Evolutionary conservation across 441 rosid genomes (phyloP), one percentile per base, ranked within the genome.

Genomic region (Pelargonium myrrhifolium): DNA sequence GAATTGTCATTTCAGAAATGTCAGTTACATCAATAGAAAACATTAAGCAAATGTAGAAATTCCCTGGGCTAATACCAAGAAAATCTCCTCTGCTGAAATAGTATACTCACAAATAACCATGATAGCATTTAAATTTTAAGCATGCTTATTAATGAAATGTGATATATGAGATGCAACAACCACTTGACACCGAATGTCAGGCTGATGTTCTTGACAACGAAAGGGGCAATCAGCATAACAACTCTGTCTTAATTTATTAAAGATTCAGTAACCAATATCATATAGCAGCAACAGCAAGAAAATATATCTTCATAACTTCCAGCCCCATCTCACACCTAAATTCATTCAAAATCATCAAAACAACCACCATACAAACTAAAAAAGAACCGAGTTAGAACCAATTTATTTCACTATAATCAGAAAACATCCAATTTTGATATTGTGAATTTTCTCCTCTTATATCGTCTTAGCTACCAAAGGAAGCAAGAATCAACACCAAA

Each of bases 111-210:
- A 31, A 53, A 53, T 53, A 17, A 2, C 9, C 26, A 59, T 59
- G 63, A 59, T 4, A 26, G 37, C 35, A 11, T 26, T 26, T 11
- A 24, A 4, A 3, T 59, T 24, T 26, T 18, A 55, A 55, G 12
- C 26, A 55, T 55, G 26, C 17, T 24, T 59, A 59, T 59, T 15
- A 59, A 59, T 5, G 1, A 59, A 6, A 59, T 59, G 12, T 18
- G 24, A 8, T 49, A 18, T 3, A 4, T 18, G 7, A 18, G 61
- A 59, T 24, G 63, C 37, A 59, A 15, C 63, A 59, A 14, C 37
- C 63, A 59, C 63, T 24, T 11, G 63, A 14, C 37, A 59, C 37
- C 14, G 17, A 24, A 59, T 59, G 63, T 59, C 63, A 59, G 63
- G 12, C 63, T 26, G 26, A 6, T 24, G 37, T 31, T 31, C 4